These are phyloP conservation scores for Solanum chilense DNA, from an alignment of 257 asterid species.

Conservation along the genomic window DNA sequence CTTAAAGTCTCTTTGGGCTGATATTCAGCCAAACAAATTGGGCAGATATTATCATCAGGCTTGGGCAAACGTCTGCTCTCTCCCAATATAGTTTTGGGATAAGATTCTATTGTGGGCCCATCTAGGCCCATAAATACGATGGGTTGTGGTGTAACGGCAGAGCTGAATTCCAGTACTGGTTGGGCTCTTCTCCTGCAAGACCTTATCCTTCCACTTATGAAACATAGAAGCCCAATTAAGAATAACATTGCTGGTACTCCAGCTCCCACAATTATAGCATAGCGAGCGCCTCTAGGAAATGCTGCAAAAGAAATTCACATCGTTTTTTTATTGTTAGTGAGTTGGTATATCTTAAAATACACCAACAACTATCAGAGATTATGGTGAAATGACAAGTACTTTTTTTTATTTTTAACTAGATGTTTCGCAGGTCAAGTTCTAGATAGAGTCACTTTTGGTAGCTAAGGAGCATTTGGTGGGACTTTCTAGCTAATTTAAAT, in stretches of 20 bases:
- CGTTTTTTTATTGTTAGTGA: background rate
- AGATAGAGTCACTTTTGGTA: background rate
- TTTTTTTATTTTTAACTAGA: background rate
- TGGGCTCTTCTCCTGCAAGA: background rate
- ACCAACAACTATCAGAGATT: background rate
- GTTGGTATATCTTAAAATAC: background rate
- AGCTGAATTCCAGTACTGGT: conserved; percentile 12
- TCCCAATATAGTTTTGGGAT: conserved; percentile 38
- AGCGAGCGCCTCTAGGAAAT: conserved; percentile 28
- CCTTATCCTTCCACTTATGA: conserved; percentile 10
- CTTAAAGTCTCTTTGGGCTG: conserved; percentile 35
- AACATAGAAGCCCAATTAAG: conserved; percentile 20
- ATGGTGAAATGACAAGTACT: background rate
- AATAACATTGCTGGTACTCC: conserved; percentile 36
- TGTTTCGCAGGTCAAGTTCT: background rate
- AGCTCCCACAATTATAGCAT: conserved; percentile 27
- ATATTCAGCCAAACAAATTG: conserved; percentile 40
- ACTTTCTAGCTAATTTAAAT: no score
- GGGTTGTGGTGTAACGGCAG: conserved; percentile 10
- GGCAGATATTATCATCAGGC: conserved; percentile 28
- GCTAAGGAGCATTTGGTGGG: no score
- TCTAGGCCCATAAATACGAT: conserved; percentile 17
- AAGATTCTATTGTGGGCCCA: conserved; percentile 31
- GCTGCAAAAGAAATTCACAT: conserved; percentile 6
- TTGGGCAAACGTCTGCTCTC: conserved; percentile 41